Conservation (phyloP, 148 eudicot genomes). For the Rhododendron ovatum region DNA sequence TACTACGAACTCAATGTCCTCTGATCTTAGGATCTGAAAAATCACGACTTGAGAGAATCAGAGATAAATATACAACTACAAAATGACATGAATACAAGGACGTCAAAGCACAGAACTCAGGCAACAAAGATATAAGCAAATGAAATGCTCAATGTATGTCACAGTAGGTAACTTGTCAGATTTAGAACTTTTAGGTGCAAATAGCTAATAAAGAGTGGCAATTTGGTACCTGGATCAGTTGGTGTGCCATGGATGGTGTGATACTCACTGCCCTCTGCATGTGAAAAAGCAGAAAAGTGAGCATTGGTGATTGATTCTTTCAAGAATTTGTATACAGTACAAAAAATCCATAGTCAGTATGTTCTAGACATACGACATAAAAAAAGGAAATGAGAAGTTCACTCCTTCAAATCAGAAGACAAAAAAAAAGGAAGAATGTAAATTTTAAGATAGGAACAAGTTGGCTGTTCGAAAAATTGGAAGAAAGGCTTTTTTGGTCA, state of each 20-base stretch:
- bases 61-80: too few relatives aligned
- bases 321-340: background rate
- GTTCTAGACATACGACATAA: background rate
- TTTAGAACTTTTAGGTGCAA: background rate
- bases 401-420: background rate
- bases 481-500: too few relatives aligned
- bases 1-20: slow-evolving; percentile 67
- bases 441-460: background rate
- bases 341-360: background rate
- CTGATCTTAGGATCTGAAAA: slow-evolving; percentile 54
- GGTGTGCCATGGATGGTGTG: slow-evolving; percentile 71
- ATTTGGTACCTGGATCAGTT: slow-evolving; percentile 59
- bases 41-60: background rate
- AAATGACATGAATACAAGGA: background rate
- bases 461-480: background rate
- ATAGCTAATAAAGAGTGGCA: background rate
- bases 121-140: background rate
- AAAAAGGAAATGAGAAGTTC: background rate
- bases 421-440: background rate
- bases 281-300: slow-evolving; percentile 6
- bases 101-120: background rate
- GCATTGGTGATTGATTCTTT: background rate
- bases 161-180: background rate
- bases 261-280: slow-evolving; percentile 71
- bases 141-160: background rate